Conservation (phyloP, 2,329 filamentous ascomycete genomes). For the Colletotrichum sp. region DNA sequence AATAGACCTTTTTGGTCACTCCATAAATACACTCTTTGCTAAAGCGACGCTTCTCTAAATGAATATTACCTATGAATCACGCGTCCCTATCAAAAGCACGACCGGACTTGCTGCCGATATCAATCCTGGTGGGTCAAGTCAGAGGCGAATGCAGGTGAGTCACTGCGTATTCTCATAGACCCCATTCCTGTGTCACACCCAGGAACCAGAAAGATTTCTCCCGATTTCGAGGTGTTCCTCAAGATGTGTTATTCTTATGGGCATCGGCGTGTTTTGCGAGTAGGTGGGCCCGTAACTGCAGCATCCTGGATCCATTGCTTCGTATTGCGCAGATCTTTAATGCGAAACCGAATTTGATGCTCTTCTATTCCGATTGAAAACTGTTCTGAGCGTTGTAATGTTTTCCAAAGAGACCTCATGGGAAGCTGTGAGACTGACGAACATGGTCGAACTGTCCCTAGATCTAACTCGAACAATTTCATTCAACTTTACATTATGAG, state of each 20-base stretch:
- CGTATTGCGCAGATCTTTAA: not conserved
- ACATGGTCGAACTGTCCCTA: not conserved
- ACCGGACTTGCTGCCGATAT: not conserved
- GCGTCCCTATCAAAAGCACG: not conserved
- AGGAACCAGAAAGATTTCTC: not conserved
- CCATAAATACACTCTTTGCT: not conserved
- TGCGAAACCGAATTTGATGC: not conserved
- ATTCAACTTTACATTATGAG: not conserved
- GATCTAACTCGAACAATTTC: not conserved
- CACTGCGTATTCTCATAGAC: not conserved
- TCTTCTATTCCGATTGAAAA: not conserved
- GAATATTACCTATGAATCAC: not conserved
- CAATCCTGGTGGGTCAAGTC: not conserved
- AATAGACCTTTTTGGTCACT: not conserved
- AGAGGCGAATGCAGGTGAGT: not conserved
- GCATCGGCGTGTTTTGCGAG: not conserved
- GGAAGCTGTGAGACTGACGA: not conserved
- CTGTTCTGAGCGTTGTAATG: no score
- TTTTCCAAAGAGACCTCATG: no score
- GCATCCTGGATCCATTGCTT: not conserved
- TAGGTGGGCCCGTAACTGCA: not conserved
- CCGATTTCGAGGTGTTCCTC: not conserved
- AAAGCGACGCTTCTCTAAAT: not conserved
- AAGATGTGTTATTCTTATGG: not conserved
- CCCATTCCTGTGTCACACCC: not conserved